Evolutionary conservation across 306 rosid species (phyloP), one percentile per base, ranked within the genome.

Genomic region (Adenanthera pavonina): DNA sequence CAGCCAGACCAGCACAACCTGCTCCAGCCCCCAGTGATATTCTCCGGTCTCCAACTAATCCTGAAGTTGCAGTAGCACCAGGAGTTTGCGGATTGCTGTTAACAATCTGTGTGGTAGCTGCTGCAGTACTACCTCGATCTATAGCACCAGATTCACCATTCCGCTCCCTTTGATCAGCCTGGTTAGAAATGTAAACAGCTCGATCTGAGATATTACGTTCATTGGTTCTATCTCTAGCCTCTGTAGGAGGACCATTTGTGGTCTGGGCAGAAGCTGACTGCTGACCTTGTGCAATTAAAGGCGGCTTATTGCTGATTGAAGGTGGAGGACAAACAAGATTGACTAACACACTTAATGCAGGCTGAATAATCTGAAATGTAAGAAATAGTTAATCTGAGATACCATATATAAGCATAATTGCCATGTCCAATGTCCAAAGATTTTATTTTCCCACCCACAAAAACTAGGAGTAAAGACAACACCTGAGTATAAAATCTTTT

Each of bases 251-350:
- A 69, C 87, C 90, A 57, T 67, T 87, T 49, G 93, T 69, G 72
- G 86, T 74, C 81, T 88, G 95, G 47, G 94, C 77, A 77, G 98
- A 84, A 30, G 81, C 76, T 74, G 85, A 86, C 83, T 89, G 97
- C 83, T 84, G 94, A 77, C 97, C 90, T 85, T 91, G 98, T 60
- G 89, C 57, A 77, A 69, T 79, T 72, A 87, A 62, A 69, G 95
- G 80, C 2, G 98, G 96, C 82, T 92, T 96, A 82, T 90, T 92
- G 85, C 99, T 93, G 88, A 96, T 92, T 75, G 99, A 94, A 78
- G 99, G 99, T 41, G 99, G 98, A 64, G 99, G 98, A 56, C 99
- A 96, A 65, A 93, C 99, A 72, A 96, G 98, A 81, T 96, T 96
- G 85, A 92, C 97, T 62, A 96, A 82, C 81, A 96, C 98, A 88